phyloP scores from a whole-genome alignment of 2,329 filamentous ascomycete genomes.

The Pseudocercospora macadamiae region DNA sequence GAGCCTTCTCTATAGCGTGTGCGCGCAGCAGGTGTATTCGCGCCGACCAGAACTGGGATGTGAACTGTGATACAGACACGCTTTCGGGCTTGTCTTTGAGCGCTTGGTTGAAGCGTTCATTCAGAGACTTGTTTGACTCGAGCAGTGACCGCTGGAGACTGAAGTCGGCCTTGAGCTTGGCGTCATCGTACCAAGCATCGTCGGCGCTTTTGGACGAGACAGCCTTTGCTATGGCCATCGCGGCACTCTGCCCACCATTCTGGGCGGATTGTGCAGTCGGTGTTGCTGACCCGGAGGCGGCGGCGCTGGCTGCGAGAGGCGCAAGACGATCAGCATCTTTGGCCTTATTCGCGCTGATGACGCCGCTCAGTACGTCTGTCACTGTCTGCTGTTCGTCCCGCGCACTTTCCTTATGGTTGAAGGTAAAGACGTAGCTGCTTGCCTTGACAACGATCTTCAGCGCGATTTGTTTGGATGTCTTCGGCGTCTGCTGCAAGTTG shows the following conservation, averaged over 20 bases:
- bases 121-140: conserved; percentile 71
- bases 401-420: conserved; percentile 74
- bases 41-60: conserved; percentile 92
- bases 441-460: conserved; percentile 85
- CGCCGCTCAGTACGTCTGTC: conserved; percentile 76
- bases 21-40: conserved; percentile 82
- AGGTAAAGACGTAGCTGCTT: conserved; percentile 81
- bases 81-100: conserved; percentile 80
- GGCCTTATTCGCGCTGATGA: conserved; percentile 72
- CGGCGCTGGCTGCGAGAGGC: conserved; percentile 35
- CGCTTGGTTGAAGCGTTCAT: conserved; percentile 85
- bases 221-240: conserved; percentile 78
- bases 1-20: conserved; percentile 84
- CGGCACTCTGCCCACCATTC: conserved; percentile 41
- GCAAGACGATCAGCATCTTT: conserved; percentile 43
- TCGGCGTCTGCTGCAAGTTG: conserved; percentile 94
- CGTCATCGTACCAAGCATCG: conserved; percentile 78
- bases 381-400: conserved; percentile 82
- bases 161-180: conserved; percentile 73
- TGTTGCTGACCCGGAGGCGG: conserved; percentile 21
- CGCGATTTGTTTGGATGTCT: conserved; percentile 85
- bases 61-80: conserved; percentile 79
- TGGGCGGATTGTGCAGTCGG: conserved; percentile 25
- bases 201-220: conserved; percentile 54
- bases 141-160: conserved; percentile 86